A percentile compares a stretch with the other conserved stretches of the same genome.
Conservation (phyloP, 352 stramenopile species). For the Phytophthora hibernalis region DNA sequence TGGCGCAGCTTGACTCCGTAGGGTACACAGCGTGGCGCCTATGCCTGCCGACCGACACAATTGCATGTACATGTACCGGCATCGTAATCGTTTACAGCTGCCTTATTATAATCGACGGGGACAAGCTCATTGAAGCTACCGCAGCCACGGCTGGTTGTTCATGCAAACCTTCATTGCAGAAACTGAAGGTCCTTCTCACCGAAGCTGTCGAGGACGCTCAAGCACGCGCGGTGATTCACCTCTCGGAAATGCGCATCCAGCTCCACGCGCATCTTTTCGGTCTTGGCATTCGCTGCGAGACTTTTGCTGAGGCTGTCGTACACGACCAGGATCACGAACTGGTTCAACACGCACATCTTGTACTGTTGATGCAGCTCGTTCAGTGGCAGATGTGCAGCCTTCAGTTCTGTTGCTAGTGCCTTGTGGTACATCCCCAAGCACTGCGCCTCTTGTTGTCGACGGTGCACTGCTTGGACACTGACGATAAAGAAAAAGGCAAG, state of each 20-base stretch:
- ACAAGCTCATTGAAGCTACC: conserved; percentile 16
- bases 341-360: conserved; percentile 74
- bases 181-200: conserved; percentile 36
- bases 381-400: conserved; percentile 33
- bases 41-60: conserved; percentile 14
- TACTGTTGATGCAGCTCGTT: conserved; percentile 64
- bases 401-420: conserved; percentile 31
- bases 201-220: conserved; percentile 71
- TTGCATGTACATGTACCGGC: neutral
- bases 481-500: conserved; percentile 88
- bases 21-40: neutral
- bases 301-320: conserved; percentile 84
- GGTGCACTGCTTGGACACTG: conserved; percentile 61
- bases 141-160: neutral
- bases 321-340: conserved; percentile 85
- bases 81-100: no score
- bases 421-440: conserved; percentile 57
- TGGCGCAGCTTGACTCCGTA: neutral
- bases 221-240: conserved; percentile 71
- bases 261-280: conserved; percentile 62
- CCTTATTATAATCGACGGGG: no score
- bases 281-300: conserved; percentile 76
- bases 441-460: conserved; percentile 42
- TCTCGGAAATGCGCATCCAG: conserved; percentile 74
- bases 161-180: conserved; percentile 23